These are phyloP conservation scores for Venturia nashicola DNA, from an alignment of 2,329 filamentous ascomycete genomes.

Conservation along the genomic window DNA sequence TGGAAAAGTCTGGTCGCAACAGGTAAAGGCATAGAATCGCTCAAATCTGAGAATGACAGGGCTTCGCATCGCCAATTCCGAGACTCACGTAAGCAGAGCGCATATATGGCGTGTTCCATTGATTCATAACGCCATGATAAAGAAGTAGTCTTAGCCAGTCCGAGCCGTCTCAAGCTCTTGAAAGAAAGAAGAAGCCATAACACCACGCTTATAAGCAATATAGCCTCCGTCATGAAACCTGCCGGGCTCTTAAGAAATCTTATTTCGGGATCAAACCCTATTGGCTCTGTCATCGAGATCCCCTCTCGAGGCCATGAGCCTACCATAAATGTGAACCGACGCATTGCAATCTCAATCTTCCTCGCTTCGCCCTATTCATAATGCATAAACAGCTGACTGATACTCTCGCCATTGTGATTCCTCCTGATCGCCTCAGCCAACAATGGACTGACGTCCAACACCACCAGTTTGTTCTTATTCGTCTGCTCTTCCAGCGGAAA, in stretches of 20 bases:
- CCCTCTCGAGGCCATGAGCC: neutral
- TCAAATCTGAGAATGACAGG: neutral
- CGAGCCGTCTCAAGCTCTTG: neutral
- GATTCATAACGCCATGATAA: neutral
- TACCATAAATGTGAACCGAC: neutral
- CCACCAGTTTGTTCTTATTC: constrained; percentile 66
- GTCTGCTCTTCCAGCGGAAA: constrained; percentile 78
- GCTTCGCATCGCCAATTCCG: neutral
- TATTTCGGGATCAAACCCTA: neutral
- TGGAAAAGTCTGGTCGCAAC: too few species aligned
- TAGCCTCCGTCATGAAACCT: neutral
- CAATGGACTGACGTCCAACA: constrained; percentile 79
- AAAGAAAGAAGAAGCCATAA: neutral
- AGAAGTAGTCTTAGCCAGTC: neutral
- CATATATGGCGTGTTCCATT: neutral
- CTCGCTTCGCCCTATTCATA: neutral
- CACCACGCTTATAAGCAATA: neutral
- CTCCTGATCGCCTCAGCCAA: constrained; percentile 86
- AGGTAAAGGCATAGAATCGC: too few species aligned
- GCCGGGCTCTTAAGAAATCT: neutral
- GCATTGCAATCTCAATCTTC: neutral
- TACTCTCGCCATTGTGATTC: constrained; percentile 91
- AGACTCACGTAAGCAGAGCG: too few species aligned
- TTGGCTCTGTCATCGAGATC: neutral
- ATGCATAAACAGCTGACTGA: constrained; percentile 40